phyloP scores from a whole-genome alignment of 257 asterid genomes.

The Vinca minor region DNA sequence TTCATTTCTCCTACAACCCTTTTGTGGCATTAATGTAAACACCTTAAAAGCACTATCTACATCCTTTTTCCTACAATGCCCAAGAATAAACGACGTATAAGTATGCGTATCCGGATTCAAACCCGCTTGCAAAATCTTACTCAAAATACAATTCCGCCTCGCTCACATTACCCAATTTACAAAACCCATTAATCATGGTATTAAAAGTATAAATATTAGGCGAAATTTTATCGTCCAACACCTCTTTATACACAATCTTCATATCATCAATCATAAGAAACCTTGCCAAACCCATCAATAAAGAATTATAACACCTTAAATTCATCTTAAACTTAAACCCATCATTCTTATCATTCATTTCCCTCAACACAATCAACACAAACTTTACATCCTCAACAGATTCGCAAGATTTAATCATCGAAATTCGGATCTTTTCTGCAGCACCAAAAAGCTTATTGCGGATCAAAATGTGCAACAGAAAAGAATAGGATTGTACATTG shows the following conservation, averaged over 20 bases:
- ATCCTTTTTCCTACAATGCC: conserved; percentile 63
- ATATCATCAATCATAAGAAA: conserved; percentile 48
- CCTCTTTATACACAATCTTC: conserved; percentile 49
- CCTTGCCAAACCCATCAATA: conserved; percentile 51
- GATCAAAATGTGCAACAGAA: conserved; percentile 43
- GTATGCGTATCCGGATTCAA: conserved; percentile 65
- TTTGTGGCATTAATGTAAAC: conserved; percentile 42
- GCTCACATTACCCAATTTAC: conserved; percentile 57
- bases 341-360: conserved; percentile 27
- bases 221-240: conserved; percentile 47
- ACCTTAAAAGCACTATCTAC: conserved; percentile 37
- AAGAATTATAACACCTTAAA: conserved; percentile 46
- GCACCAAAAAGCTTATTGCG: conserved; percentile 30
- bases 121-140: conserved; percentile 54
- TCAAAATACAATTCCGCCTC: conserved; percentile 47
- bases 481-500: conserved; percentile 34
- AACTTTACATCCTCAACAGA: conserved; percentile 32
- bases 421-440: conserved; percentile 41
- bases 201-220: conserved; percentile 71
- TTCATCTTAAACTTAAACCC: conserved; percentile 32
- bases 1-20: conserved; percentile 56
- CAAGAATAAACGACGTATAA: conserved; percentile 62
- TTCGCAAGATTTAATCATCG: conserved; percentile 50
- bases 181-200: conserved; percentile 57
- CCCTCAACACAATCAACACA: conserved; percentile 32